Base-by-base conservation (phyloP, 495 filamentous ascomycete genomes). In the Rusavskia elegans region DNA sequence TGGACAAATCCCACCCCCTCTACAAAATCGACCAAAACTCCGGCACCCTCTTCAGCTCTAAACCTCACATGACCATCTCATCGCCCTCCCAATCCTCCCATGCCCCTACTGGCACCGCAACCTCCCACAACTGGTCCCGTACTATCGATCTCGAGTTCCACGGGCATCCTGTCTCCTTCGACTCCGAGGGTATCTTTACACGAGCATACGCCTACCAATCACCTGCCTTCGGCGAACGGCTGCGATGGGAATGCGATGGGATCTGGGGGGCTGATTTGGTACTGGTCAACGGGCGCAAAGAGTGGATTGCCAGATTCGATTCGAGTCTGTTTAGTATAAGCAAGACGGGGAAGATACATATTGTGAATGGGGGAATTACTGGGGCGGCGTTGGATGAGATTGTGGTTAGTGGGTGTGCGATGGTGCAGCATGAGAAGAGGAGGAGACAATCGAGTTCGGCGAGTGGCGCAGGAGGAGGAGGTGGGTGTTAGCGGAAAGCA, bases 361-460 rank as follows among this genome's bases (percentile, higher is more conserved):
- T 42, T 21, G 49, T 16, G 23, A 21, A 46, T 2, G 44, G 42
- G 17, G 25, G 37, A 1, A 53, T 58, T 29, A 30, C 25, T 17
- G 57, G 52, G 9, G 21, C 25, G 25, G 27, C 44, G 39, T 27
- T 54, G 35, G 63, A 63, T n/a, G 55, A 62, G 44, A 57, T 64
- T 19, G 50, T 59, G 13, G 29, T 61, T 42, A 61, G 54, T 45
- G 56, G 60, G 41, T 49, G 57, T 44, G 62, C 55, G 7, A 62
- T 62, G 53, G 51, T 60, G 20, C 50, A 58, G 39, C 39, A 17
- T 3, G 3, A 42, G 39, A 42, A 11, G 39, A 42, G 39, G 39
- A 42, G 39, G n/a, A 19, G 39, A 11, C 17, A 42, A 4, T 42
- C 39, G n/a, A 42, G n/a, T 42, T 2, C 14, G n/a, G 39, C 14